These are phyloP conservation scores for Leccinellum albellum DNA, from an alignment of 768 basidiomycete species.

Conservation along the genomic window DNA sequence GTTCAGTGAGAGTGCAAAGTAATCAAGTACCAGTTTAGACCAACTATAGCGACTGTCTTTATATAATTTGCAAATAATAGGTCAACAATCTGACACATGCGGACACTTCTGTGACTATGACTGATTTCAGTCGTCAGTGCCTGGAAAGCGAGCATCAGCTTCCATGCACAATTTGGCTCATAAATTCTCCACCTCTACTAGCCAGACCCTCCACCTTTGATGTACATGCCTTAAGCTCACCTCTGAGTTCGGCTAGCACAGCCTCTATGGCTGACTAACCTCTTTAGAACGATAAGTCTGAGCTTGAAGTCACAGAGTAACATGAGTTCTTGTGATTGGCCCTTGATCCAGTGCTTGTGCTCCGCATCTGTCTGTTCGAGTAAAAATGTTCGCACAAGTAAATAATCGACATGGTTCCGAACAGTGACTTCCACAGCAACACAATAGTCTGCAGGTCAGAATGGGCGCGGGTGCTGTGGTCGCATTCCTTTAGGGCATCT, in stretches of 20 bases:
- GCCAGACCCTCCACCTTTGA: slow-evolving; percentile 67
- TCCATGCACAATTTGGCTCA: slow-evolving; percentile 93
- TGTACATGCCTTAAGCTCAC: slow-evolving; percentile 73
- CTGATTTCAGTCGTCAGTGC: slow-evolving; percentile 82
- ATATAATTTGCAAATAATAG: neutral
- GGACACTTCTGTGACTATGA: too few relatives aligned
- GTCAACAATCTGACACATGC: neutral
- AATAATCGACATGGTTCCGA: slow-evolving; percentile 72
- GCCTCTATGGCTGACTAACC: slow-evolving; percentile 70
- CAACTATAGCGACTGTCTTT: slow-evolving; percentile 4
- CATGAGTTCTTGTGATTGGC: too few relatives aligned
- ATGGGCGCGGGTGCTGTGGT: slow-evolving; percentile 58
- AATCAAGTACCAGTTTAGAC: slow-evolving; percentile 17
- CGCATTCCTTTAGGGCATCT: slow-evolving; percentile 67
- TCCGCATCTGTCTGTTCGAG: slow-evolving; percentile 82
- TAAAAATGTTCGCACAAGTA: slow-evolving; percentile 69
- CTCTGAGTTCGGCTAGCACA: slow-evolving; percentile 74
- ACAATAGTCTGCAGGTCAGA: slow-evolving; percentile 65
- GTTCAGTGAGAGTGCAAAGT: too few relatives aligned
- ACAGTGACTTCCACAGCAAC: slow-evolving; percentile 57
- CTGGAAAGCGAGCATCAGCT: slow-evolving; percentile 84
- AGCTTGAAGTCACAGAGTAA: too few relatives aligned
- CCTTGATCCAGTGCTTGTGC: too few relatives aligned
- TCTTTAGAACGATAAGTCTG: slow-evolving; percentile 77
- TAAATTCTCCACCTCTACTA: slow-evolving; percentile 81